Base-by-base conservation (phyloP, 2,329 filamentous ascomycete species). In the Alternaria sp. region DNA sequence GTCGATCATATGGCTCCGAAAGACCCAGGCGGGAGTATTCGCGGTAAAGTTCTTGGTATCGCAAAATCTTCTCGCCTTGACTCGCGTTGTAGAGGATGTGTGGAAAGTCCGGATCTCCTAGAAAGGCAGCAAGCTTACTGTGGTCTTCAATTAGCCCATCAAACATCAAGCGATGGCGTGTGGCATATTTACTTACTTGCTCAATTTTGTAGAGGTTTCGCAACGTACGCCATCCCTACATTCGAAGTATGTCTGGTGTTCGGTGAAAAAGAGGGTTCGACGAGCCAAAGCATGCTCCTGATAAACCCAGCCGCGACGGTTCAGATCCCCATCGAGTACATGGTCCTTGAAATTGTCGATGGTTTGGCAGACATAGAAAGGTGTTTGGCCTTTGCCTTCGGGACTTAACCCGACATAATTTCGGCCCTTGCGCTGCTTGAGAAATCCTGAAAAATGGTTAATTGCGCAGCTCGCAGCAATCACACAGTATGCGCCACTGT, bases 1-100 rank as follows among this genome's bases (percentile, higher is more conserved):
- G 71, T 1, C 77, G 65, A 45, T 80, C 78, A 1, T 52, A 43
- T 1, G 20, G 8, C 2, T 40, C 36, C 0, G 71, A 62, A 16
- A 78, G 67, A 0, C 27, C 65, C 0, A 79, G 69, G 0, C 70
- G 59, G 0, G 77, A 78, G 60, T 78, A 80, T 3, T 44, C 10
- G 12, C 56, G 20, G 36, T 65, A 69, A 0, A 71, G 41, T 5
- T 48, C 45, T 36, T 67, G 55, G 14, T 36, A 66, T 1, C 63
- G 56, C 2, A 60, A 6, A 16, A 67, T 66, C 3, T 28, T 36
- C 16, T 64, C 62, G 16, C 45, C 63, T 36, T 54, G 61, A 3
- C 8, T 30, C 5, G 58, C 58, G 6, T 30, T 27, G 18, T 25
- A 32, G 6, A 60, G 36, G 22, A 60, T 50, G 2, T 55, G 62